A percentile compares a stretch with the other conserved stretches of the same genome.
phyloP scores from a whole-genome alignment of 1,139 yeast genomes.

The Candida frijolesensis region DNA sequence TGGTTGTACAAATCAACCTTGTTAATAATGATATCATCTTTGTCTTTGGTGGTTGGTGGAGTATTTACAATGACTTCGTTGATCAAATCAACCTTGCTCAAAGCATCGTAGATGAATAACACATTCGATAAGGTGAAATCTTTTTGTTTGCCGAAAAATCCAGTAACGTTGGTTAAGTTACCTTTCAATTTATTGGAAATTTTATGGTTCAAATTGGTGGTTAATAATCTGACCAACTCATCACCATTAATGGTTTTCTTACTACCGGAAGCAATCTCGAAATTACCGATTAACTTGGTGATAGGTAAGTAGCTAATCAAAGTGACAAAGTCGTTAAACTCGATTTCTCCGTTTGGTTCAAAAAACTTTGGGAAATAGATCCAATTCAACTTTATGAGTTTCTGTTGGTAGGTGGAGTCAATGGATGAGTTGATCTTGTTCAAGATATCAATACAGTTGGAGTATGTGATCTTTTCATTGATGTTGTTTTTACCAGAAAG shows the following conservation, averaged over 20 bases:
- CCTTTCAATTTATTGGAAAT: conserved; percentile 40
- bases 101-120: conserved; percentile 45
- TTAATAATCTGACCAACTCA: conserved; percentile 37
- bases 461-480: conserved; percentile 30
- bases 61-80: conserved; percentile 64
- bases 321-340: conserved; percentile 43
- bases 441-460: conserved; percentile 42
- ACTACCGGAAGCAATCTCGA: conserved; percentile 42
- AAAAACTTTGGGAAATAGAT: conserved; percentile 45
- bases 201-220: conserved; percentile 46
- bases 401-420: conserved; percentile 46
- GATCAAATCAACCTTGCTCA: conserved; percentile 49
- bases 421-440: conserved; percentile 43
- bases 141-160: conserved; percentile 34
- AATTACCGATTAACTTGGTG: conserved; percentile 49
- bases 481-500: conserved; percentile 32
- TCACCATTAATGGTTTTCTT: conserved; percentile 34
- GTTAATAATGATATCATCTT: conserved; percentile 47
- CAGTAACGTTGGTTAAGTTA: conserved; percentile 39
- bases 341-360: conserved; percentile 43
- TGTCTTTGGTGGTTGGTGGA: conserved; percentile 48
- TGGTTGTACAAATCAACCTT: conserved; percentile 45
- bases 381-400: conserved; percentile 48
- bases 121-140: conserved; percentile 45
- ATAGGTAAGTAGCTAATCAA: conserved; percentile 48